These are phyloP conservation scores for Leishmania martiniquensis DNA, from an alignment of 208 protist species.

Conservation along the genomic window DNA sequence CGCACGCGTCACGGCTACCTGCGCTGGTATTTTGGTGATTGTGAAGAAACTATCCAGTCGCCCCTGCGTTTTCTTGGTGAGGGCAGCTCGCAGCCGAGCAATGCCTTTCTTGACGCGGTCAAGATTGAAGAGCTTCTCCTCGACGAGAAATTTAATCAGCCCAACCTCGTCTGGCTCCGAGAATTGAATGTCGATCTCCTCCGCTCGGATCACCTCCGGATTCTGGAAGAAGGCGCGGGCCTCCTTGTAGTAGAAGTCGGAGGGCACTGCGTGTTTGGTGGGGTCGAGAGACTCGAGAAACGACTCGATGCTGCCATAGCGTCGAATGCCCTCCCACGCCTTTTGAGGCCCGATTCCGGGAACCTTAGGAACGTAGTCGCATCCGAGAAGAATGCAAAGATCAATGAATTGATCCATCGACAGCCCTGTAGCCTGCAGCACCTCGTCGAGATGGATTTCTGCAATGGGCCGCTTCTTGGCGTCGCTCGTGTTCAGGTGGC, in stretches of 20 bases:
- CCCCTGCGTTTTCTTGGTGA: constrained; percentile 82
- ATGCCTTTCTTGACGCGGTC: constrained; percentile 89
- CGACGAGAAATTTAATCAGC: constrained; percentile 97
- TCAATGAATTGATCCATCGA: constrained; percentile 98
- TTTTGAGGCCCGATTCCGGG: constrained; percentile 97
- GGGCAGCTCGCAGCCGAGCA: constrained; percentile 68
- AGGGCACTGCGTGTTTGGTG: constrained; percentile 81
- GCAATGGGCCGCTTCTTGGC: constrained; percentile 96
- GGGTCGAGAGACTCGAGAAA: constrained; percentile 94
- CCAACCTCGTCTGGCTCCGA: constrained; percentile 97
- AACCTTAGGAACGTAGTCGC: constrained; percentile 99
- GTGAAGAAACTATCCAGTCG: constrained; percentile 93
- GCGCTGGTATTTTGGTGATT: constrained; percentile 30
- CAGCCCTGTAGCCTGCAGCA: constrained; percentile 83
- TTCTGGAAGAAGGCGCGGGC: constrained; percentile 93
- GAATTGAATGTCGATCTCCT: constrained; percentile 93
- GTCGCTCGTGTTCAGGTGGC: constrained; percentile 97
- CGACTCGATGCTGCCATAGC: constrained; percentile 96
- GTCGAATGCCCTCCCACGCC: constrained; percentile 95
- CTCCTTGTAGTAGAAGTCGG: constrained; percentile 90
- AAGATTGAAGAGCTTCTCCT: constrained; percentile 98
- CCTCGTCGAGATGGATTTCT: constrained; percentile 93
- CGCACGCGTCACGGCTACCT: not conserved
- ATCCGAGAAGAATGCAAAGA: constrained; percentile 99
- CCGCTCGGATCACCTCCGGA: constrained; percentile 87